Conservation (phyloP, 169 alveolate species). For the Plasmodium yoelii region DNA sequence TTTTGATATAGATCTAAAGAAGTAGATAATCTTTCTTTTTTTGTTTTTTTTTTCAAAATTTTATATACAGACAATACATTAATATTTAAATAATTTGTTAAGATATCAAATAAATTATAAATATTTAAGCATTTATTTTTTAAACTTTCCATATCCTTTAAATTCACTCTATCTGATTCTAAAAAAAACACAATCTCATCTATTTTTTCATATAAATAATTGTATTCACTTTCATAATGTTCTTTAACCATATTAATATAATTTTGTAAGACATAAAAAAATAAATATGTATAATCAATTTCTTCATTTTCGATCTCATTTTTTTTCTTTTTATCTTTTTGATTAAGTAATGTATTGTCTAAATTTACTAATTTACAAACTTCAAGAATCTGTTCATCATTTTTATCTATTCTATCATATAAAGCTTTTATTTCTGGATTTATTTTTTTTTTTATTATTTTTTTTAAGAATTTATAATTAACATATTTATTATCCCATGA, state of each 20-base stretch:
- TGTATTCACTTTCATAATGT: constrained; percentile 81
- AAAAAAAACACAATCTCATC: constrained; percentile 75
- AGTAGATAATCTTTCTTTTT: constrained; percentile 79
- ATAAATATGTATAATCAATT: constrained; percentile 77
- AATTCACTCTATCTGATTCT: constrained; percentile 77
- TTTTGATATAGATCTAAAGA: constrained; percentile 79
- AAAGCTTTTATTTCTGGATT: constrained; percentile 42
- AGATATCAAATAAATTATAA: constrained; percentile 87
- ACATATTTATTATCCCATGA: constrained; percentile 78
- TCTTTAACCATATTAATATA: constrained; percentile 78
- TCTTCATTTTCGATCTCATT: constrained; percentile 48
- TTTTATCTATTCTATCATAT: constrained; percentile 38
- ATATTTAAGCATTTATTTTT: constrained; percentile 84
- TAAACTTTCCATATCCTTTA: constrained; percentile 75
- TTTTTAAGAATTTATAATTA: constrained; percentile 57
- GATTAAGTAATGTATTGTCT: constrained; percentile 3
- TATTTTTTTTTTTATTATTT: constrained; percentile 30
- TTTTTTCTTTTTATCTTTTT: constrained; percentile 35
- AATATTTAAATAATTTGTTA: constrained; percentile 83
- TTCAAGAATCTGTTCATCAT: constrained; percentile 34
- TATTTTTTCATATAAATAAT: constrained; percentile 76
- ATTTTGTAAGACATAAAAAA: constrained; percentile 75
- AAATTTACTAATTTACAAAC: constrained; percentile 43
- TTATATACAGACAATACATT: constrained; percentile 89
- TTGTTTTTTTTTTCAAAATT: constrained; percentile 87